Percentiles rank a stretch among this genome's conserved stretches.
phyloP scores from a whole-genome alignment of 257 asterid species.

The Handroanthus guayacan region DNA sequence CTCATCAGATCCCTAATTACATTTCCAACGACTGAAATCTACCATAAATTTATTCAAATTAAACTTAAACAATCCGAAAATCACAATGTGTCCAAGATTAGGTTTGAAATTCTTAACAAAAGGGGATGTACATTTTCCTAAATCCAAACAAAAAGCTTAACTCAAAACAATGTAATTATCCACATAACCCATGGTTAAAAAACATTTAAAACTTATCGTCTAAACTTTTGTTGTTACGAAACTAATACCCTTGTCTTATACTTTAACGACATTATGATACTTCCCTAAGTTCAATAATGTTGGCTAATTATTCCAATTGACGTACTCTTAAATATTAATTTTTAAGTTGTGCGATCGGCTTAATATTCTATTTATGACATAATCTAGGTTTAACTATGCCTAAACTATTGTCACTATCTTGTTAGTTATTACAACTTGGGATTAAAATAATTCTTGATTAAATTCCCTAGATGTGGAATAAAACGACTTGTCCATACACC shows the following conservation, averaged over 20 bases:
- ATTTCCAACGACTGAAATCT: constrained; percentile 52
- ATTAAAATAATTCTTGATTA: constrained; percentile 25
- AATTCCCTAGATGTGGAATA: constrained; percentile 40
- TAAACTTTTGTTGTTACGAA: constrained; percentile 39
- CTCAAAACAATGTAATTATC: constrained; percentile 44
- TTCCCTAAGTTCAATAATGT: constrained; percentile 44
- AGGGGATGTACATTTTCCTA: constrained; percentile 39
- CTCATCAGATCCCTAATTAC: constrained; percentile 48
- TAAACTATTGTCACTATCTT: constrained; percentile 48
- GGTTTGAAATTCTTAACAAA: constrained; percentile 44
- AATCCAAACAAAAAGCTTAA: constrained; percentile 40
- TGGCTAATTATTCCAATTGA: constrained; percentile 47
- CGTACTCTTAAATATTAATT: constrained; percentile 26
- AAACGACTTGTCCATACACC: constrained; percentile 27
- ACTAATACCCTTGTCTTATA: constrained; percentile 44
- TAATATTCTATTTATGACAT: constrained; percentile 22
- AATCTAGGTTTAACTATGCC: constrained; percentile 40
- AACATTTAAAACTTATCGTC: constrained; percentile 17
- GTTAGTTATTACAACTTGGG: constrained; percentile 48
- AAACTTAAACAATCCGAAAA: neutral
- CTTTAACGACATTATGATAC: constrained; percentile 45
- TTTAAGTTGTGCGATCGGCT: neutral
- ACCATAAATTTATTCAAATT: constrained; percentile 32
- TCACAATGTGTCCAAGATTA: constrained; percentile 39
- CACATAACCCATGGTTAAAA: constrained; percentile 23